These are phyloP conservation scores for Phytopythium litorale DNA, from an alignment of 352 stramenopile genomes.

Conservation along the genomic window DNA sequence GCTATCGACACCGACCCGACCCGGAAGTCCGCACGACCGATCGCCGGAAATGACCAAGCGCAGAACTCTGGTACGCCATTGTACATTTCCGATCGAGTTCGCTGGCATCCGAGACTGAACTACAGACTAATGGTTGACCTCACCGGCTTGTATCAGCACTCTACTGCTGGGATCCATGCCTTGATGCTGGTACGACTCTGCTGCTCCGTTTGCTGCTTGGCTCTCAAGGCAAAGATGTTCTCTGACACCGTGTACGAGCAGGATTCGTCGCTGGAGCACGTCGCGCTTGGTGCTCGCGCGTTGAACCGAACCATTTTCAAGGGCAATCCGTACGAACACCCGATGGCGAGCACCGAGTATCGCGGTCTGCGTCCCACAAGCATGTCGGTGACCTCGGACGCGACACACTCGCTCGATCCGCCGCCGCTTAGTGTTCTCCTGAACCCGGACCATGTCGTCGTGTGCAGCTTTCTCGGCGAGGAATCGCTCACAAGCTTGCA, in stretches of 20 bases:
- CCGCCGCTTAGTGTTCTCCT: slow-evolving; percentile 60
- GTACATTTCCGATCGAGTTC: not conserved
- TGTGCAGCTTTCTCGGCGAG: slow-evolving; percentile 83
- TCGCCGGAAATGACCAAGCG: slow-evolving; percentile 6
- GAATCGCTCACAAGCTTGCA: slow-evolving; percentile 69
- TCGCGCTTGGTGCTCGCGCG: slow-evolving; percentile 43
- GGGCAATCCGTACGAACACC: slow-evolving; percentile 45
- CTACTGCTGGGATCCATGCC: slow-evolving; percentile 28
- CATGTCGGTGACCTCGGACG: slow-evolving; percentile 22
- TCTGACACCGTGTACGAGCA: slow-evolving; percentile 12
- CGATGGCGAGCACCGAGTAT: slow-evolving; percentile 20
- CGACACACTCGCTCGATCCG: slow-evolving; percentile 27
- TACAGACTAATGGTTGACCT: not conserved
- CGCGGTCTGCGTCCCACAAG: slow-evolving; percentile 11
- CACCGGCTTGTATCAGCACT: slow-evolving; percentile 16
- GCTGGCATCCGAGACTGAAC: not conserved
- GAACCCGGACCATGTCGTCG: slow-evolving; percentile 65
- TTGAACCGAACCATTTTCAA: slow-evolving; percentile 26
- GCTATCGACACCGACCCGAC: slow-evolving; percentile 38
- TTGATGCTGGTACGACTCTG: slow-evolving; percentile 38
- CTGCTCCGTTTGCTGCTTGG: not conserved
- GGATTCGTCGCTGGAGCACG: slow-evolving; percentile 57
- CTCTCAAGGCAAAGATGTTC: not conserved
- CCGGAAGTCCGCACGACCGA: not conserved
- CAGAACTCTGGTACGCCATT: slow-evolving; percentile 23